Conservation (phyloP, 192 early-diverging fungal genomes). For the Gigaspora rosea region DNA sequence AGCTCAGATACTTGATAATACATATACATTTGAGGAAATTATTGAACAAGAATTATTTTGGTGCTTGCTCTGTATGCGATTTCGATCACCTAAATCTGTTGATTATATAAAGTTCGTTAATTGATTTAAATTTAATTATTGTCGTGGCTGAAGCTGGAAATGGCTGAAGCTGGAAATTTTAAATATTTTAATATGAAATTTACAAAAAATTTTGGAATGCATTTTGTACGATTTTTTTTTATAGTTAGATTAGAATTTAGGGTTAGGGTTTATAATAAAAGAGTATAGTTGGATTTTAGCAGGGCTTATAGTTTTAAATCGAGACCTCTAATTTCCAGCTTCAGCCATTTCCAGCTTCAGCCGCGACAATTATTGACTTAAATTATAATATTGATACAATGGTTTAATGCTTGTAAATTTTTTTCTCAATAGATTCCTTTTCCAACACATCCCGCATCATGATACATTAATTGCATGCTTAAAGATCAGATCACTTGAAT, state of each 20-base stretch:
- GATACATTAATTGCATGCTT: neutral
- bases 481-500: conserved; percentile 1
- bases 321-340: too few species aligned
- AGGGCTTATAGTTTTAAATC: too few species aligned
- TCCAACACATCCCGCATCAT: neutral
- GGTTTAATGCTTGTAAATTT: neutral
- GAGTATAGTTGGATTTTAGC: too few species aligned
- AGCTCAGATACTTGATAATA: neutral
- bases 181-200: too few species aligned
- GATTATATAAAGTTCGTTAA: conserved; percentile 17
- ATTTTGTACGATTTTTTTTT: too few species aligned
- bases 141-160: too few species aligned
- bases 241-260: too few species aligned
- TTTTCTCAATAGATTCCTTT: neutral
- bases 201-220: too few species aligned
- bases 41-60: conserved; percentile 26
- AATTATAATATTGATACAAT: neutral
- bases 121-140: neutral
- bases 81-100: conserved; percentile 11
- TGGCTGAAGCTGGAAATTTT: too few species aligned
- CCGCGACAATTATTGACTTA: too few species aligned
- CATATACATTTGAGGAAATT: conserved; percentile 26
- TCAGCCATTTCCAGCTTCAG: too few species aligned
- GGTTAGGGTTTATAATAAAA: too few species aligned
- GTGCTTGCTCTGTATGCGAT: conserved; percentile 31